Evolutionary conservation across 225 moss, liverwort and hornwort species (phyloP).

Genomic region (Physcomitrellopsis africana): DNA sequence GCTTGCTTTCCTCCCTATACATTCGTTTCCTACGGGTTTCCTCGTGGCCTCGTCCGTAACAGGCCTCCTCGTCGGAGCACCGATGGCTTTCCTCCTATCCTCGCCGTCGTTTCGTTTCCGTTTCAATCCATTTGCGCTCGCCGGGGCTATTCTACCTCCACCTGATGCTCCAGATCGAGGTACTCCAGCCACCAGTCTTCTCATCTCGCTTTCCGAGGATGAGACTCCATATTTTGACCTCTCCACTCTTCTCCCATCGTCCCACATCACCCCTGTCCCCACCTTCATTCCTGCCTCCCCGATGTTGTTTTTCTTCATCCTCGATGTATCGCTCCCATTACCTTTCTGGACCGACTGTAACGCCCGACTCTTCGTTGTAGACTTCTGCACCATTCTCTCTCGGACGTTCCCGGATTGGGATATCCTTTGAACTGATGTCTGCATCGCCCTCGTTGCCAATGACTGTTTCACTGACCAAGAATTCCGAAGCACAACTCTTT

Average conservation of each 20-base stretch:
- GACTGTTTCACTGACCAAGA: slow-evolving; percentile 30
- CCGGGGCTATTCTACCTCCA: slow-evolving; percentile 11
- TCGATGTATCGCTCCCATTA: slow-evolving; percentile 23
- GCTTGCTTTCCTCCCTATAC: no score
- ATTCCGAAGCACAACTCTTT: slow-evolving; percentile 42
- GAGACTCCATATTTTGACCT: slow-evolving; percentile 42
- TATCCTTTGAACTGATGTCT: slow-evolving; percentile 31
- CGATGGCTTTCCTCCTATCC: slow-evolving; percentile 30
- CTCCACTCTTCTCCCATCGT: slow-evolving; percentile 54
- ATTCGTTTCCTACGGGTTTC: background rate
- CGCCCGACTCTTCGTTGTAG: slow-evolving; percentile 34
- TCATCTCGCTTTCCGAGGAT: slow-evolving; percentile 40
- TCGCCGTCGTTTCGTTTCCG: slow-evolving; percentile 43
- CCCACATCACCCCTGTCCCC: slow-evolving; percentile 37
- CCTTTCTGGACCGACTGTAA: slow-evolving; percentile 39
- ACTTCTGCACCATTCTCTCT: slow-evolving; percentile 48
- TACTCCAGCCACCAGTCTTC: slow-evolving; percentile 46
- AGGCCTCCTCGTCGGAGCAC: slow-evolving; percentile 28
- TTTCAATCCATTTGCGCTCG: slow-evolving; percentile 31
- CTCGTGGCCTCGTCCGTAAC: slow-evolving; percentile 29
- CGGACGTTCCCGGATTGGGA: slow-evolving; percentile 28
- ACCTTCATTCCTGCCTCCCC: slow-evolving; percentile 46
- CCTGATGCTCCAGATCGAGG: slow-evolving; percentile 27
- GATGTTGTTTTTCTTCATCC: slow-evolving; percentile 45
- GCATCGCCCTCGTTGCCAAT: slow-evolving; percentile 25